Percentiles rank a stretch among this genome's conserved stretches.
Evolutionary conservation across 129 eudicot genomes (phyloP).

Genomic region (Flaveria robusta): DNA sequence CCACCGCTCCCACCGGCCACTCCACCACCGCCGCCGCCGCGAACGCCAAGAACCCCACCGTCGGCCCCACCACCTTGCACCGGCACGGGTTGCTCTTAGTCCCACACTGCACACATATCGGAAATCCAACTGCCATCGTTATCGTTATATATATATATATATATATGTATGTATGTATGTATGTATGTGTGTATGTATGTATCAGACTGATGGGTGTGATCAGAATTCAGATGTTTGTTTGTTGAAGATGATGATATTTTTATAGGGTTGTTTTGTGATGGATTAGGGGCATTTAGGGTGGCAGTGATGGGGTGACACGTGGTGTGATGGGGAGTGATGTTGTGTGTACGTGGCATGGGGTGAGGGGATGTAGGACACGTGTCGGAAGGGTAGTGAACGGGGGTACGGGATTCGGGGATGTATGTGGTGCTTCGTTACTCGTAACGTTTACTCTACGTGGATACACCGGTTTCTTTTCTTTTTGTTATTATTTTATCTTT

Average conservation of each 20-base stretch:
- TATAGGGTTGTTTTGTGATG: constrained; percentile 28
- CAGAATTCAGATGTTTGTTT: neutral
- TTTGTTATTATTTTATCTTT: too few relatives aligned
- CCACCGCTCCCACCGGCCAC: constrained; percentile 89
- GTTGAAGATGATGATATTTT: constrained; percentile 25
- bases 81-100: constrained; percentile 75
- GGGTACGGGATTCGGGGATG: neutral
- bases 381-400: constrained; percentile 27
- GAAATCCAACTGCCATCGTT: constrained; percentile 44
- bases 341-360: constrained; percentile 17
- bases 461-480: too few relatives aligned
- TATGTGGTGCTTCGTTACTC: too few relatives aligned
- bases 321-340: constrained; percentile 11
- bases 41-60: constrained; percentile 66
- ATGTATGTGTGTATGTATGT: too few relatives aligned
- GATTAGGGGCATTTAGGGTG: too few relatives aligned
- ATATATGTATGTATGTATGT: too few relatives aligned
- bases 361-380: constrained; percentile 2
- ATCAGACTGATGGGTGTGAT: neutral
- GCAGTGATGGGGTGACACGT: constrained; percentile 18
- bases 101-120: constrained; percentile 72
- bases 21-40: constrained; percentile 73
- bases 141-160: too few relatives aligned
- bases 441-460: too few relatives aligned
- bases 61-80: constrained; percentile 91